These are phyloP conservation scores for Sporothrix inflata DNA, from an alignment of 2,329 filamentous ascomycete species.

Conservation along the genomic window DNA sequence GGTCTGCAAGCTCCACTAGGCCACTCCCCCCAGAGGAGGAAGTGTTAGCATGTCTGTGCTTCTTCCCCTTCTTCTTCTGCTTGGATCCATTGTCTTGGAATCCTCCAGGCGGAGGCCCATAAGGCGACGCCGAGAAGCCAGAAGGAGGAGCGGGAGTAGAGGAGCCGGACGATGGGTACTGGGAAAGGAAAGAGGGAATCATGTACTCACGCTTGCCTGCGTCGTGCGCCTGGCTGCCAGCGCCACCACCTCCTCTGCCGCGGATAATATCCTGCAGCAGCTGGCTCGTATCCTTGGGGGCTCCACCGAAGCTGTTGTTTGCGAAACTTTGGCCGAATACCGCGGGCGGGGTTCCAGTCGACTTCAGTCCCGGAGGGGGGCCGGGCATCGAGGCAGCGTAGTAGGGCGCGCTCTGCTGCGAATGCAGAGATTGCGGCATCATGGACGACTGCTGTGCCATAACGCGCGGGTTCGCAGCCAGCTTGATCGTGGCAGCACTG, in stretches of 20 bases:
- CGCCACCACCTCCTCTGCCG: slow-evolving; percentile 59
- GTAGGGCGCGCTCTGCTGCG: slow-evolving; percentile 67
- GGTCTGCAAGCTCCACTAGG: slow-evolving; percentile 99
- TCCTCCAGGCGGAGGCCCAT: slow-evolving; percentile 82
- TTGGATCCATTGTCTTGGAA: slow-evolving; percentile 92
- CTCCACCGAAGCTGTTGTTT: slow-evolving; percentile 66
- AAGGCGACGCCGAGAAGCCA: slow-evolving; percentile 88
- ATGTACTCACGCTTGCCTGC: slow-evolving; percentile 98
- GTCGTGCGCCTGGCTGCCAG: slow-evolving; percentile 75
- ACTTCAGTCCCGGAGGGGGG: slow-evolving; percentile 92
- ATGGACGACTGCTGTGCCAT: slow-evolving; percentile 87
- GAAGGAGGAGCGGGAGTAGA: slow-evolving; percentile 86
- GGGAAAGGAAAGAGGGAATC: slow-evolving; percentile 82
- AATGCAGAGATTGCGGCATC: slow-evolving; percentile 71
- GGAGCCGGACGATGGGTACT: slow-evolving; percentile 76
- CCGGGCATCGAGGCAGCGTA: slow-evolving; percentile 86
- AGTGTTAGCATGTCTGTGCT: slow-evolving; percentile 99
- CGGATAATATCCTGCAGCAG: slow-evolving; percentile 83
- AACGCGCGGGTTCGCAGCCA: slow-evolving; percentile 75
- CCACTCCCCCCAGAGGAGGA: slow-evolving; percentile 99
- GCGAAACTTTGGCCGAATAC: slow-evolving; percentile 92
- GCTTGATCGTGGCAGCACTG: slow-evolving; percentile 69
- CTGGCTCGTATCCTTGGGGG: slow-evolving; percentile 74
- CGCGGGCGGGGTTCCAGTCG: slow-evolving; percentile 88
- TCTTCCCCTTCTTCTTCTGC: slow-evolving; percentile 99